Conservation (phyloP, 306 rosid species). For the Hippophae rhamnoides region DNA sequence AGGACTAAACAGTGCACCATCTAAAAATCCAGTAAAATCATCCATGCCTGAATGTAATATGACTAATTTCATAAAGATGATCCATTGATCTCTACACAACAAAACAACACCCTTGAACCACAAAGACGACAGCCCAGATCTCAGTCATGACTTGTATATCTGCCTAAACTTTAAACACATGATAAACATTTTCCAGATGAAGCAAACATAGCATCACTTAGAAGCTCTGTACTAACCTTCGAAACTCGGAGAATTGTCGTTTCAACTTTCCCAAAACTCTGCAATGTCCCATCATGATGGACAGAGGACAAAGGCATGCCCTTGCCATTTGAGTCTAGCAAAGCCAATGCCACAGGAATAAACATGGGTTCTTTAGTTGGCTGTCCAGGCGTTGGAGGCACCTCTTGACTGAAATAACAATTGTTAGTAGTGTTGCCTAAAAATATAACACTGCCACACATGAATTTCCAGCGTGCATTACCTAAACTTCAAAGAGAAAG, state of each 20-base stretch:
- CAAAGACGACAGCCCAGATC: background rate
- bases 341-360: conserved; percentile 76
- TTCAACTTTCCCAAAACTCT: conserved; percentile 51
- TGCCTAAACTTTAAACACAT: background rate
- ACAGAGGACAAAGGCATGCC: conserved; percentile 59
- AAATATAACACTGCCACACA: conserved; percentile 7
- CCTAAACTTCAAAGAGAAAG: conserved; percentile 78
- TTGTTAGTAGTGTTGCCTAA: conserved; percentile 21
- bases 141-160: background rate
- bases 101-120: too few species aligned
- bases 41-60: too few species aligned
- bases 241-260: conserved; percentile 79
- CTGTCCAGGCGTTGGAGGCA: conserved; percentile 91
- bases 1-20: too few species aligned
- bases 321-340: conserved; percentile 69
- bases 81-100: too few species aligned
- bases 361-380: conserved; percentile 81
- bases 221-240: conserved; percentile 44
- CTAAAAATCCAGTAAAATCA: too few species aligned
- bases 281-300: conserved; percentile 57
- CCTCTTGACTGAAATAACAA: conserved; percentile 61
- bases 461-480: conserved; percentile 16
- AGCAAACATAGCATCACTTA: conserved; percentile 1
- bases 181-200: background rate
- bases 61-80: too few species aligned